Evolutionary conservation across 305 asterid species (phyloP), one percentile per base, ranked within the genome.

Genomic region (Monarda citriodora): DNA sequence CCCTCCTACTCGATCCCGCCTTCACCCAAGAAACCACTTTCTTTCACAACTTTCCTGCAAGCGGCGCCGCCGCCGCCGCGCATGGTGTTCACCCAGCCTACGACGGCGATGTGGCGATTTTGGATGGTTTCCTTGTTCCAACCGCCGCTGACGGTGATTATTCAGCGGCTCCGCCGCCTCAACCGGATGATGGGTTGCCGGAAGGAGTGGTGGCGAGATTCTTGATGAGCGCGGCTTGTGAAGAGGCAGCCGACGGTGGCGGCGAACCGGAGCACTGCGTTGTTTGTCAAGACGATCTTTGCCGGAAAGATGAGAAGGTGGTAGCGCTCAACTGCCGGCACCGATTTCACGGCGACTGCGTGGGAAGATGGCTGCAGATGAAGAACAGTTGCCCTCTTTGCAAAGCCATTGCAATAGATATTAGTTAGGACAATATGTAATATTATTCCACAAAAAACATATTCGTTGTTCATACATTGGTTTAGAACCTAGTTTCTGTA

Each of bases 341-440:
- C 15, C 12, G 23, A 6, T 58, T 58, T 58, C 52, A 58, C 10
- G 63, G 16, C 38, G 16, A 41, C 52, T 58, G 63, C 52, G 44
- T 41, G 25, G 38, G 52, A 40, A 5, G 23, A 23, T 58, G 63
- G 63, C 52, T 58, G 63, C 37, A 0, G 38, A 22, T 0, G 38
- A 41, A 40, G 63, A 58, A 58, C 17, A 6, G 3, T 25, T 58
- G 62, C 37, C 62, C 62, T 22, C 50, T 57, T 14, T 57, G 62
- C 8, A 37, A 20, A 3, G 48, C 49, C 13, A 15, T 41, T 17
- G 51, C 51, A 9, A 9, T 17, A 34, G 12, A 34, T 34, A 10
- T 8, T 34, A 8, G 3, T 34, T 34, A 34, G 32, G 7, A 29
- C 32, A 29, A 29, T 29, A 29, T 29, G 32, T 5, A 29, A 29